A percentile compares a stretch with the other conserved stretches of the same genome.
Evolutionary conservation across 495 filamentous ascomycete genomes (phyloP).

Genomic region (Aspergillus nanangensis): DNA sequence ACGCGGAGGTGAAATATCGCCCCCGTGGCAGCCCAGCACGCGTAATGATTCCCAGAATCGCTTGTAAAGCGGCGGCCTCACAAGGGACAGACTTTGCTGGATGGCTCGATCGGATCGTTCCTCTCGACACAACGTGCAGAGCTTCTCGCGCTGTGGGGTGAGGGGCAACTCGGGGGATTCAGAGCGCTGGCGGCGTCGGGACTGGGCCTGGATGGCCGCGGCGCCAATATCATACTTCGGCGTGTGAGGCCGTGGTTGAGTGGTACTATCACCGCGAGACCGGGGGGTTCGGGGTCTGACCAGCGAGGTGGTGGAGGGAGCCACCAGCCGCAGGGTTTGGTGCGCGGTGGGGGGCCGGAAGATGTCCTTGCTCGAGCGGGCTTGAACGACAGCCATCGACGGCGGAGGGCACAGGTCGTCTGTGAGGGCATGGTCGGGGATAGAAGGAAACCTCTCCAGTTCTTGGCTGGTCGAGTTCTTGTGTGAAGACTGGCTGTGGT

Average conservation of each 20-base stretch:
- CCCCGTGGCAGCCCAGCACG: conserved; percentile 22
- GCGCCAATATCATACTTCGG: conserved; percentile 32
- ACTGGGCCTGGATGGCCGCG: conserved; percentile 37
- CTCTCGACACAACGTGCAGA: conserved; percentile 34
- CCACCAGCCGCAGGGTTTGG: conserved; percentile 35
- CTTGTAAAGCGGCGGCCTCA: conserved; percentile 21
- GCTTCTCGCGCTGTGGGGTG: conserved; percentile 16
- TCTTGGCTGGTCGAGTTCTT: conserved; percentile 12
- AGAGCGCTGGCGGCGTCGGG: conserved; percentile 32
- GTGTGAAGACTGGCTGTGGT: neutral
- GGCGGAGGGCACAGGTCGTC: conserved; percentile 3
- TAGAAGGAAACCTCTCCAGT: conserved; percentile 30
- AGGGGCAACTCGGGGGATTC: conserved; percentile 20
- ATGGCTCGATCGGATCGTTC: conserved; percentile 25
- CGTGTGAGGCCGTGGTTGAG: conserved; percentile 8
- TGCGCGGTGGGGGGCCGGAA: conserved; percentile 22
- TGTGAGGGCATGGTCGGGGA: conserved; percentile 21
- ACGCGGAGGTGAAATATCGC: conserved; percentile 11
- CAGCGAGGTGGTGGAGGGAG: conserved; percentile 37
- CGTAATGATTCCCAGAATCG: conserved; percentile 28
- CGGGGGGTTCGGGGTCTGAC: conserved; percentile 16
- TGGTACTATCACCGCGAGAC: conserved; percentile 27
- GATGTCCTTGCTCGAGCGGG: conserved; percentile 26
- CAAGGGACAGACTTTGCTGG: conserved; percentile 15
- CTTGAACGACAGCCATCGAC: conserved; percentile 9